Evolutionary conservation across 1,284 basidiomycete species (phyloP), one percentile per base, ranked within the genome.

Genomic region (Testicularia cyperi): DNA sequence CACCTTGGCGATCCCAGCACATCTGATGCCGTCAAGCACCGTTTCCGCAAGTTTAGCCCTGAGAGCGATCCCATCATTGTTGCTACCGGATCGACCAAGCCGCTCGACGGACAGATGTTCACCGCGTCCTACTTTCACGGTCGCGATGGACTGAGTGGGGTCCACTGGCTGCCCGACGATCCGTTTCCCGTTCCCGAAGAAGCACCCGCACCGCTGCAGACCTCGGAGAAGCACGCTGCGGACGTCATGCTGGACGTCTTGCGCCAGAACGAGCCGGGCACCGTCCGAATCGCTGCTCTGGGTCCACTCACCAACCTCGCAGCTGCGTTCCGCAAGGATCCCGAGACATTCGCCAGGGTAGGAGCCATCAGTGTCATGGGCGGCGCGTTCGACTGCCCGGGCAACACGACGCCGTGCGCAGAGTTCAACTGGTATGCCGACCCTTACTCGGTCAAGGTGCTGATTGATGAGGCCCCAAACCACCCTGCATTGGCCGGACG

Each of bases 351-450:
- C 44, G 77, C 86, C 14, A 80, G 80, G 21, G 73, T 86, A 2
- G 83, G 83, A 24, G 82, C 85, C 12, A 81, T 97, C 20, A 80
- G 92, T 15, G 86, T 86, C 74, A 97, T 97, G 92, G 94, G 92
- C n/a, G 92, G 92, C n/a, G 86, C 89, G 2, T 78, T 97, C 22
- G 91, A 96, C 63, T 88, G 89, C 15, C 90, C 92, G 0, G 92
- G 92, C 3, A 97, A 97, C 72, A 89, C 87, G 0, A 85, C 82
- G 13, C 64, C 71, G 2, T 41, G 40, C 9, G 51, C 56, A 9
- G 70, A 90, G 84, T 96, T 82, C 82, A 96, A 96, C 79, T 91
- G 88, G 72, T 95, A 87, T 63, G 91, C 92, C 3, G 92, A 96
- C 71, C 90, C 92, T 2, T 90, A 82, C 69, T 90, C 92, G 1